Base-by-base conservation (phyloP, 139 green algal species). In the Chlorella vulgaris region DNA sequence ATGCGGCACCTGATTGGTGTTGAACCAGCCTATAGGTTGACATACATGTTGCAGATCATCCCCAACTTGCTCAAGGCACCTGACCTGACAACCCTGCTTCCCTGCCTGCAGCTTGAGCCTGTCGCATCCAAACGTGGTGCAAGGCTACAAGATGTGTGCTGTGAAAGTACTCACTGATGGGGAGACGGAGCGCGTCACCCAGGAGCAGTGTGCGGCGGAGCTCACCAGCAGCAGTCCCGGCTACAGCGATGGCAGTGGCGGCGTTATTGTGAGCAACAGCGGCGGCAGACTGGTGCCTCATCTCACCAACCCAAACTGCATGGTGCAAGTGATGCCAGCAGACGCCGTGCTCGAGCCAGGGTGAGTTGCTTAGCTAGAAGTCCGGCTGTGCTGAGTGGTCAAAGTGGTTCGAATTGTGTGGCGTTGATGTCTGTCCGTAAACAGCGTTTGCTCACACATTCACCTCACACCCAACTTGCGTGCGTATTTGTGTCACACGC, bases 281-380 rank as follows among this genome's bases (percentile, higher is more conserved):
- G 36, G 42, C 38, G 21, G 69, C 69, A 38, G 40, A 24, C 26
- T 62, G 47, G 35, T 78, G 70, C 47, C 70, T 7, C 22, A n/a
- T 1, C 70, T 67, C 2, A 66, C 19, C 6, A 19, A 43, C 31
- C 28, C 21, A 7, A 21, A 21, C 3, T 4, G 5, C 18, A 38
- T 78, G 47, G 70, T 65, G 70, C 47, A 78, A 19, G 47, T 78
- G 47, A 33, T 78, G 70, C 26, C 70, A 1, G 2, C 70, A 1
- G 18, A 78, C 24, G 70, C 21, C 0, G 33, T 65, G 50, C 29
- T 78, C 7, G 31, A 63, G 47, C 70, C 70, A 2, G 70, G 70
- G 70, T 78, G 70, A 67, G 70, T 21, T 42, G 31, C n/a, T n/a
- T n/a, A n/a, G n/a, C n/a, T n/a, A n/a, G n/a, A n/a, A n/a, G n/a